Evolutionary conservation across 2,329 filamentous ascomycete genomes (phyloP).

Genomic region (Emydomyces testavorans): DNA sequence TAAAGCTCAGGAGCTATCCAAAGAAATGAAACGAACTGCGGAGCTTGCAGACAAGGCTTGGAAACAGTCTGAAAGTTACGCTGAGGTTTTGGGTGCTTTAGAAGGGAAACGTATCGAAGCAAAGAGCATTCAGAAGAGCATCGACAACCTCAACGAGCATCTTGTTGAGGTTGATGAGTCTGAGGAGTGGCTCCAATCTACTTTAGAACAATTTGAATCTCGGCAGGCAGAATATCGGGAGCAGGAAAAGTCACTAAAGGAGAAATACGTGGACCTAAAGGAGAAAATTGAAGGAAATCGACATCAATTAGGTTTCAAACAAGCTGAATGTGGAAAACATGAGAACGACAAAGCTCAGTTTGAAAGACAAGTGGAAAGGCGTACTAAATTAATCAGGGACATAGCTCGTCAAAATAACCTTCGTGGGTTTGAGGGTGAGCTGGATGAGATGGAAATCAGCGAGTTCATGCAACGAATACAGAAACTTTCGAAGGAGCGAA

Average conservation of each 20-base stretch:
- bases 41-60: slow-evolving; percentile 54
- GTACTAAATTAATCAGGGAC: slow-evolving; percentile 64
- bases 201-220: slow-evolving; percentile 66
- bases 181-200: slow-evolving; percentile 61
- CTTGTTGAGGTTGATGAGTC: slow-evolving; percentile 68
- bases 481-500: slow-evolving; percentile 66
- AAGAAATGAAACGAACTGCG: slow-evolving; percentile 34
- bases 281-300: slow-evolving; percentile 40
- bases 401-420: slow-evolving; percentile 67
- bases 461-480: slow-evolving; percentile 68
- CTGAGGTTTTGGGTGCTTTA: slow-evolving; percentile 62
- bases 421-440: slow-evolving; percentile 68
- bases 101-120: slow-evolving; percentile 66
- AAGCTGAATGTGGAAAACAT: slow-evolving; percentile 52
- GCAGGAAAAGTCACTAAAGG: slow-evolving; percentile 52
- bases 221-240: slow-evolving; percentile 54
- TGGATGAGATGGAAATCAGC: slow-evolving; percentile 60
- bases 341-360: slow-evolving; percentile 80
- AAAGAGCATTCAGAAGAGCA: slow-evolving; percentile 55
- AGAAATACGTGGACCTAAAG: slow-evolving; percentile 54
- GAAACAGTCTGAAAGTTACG: slow-evolving; percentile 60
- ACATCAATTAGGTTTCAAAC: slow-evolving; percentile 29
- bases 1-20: slow-evolving; percentile 50
- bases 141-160: slow-evolving; percentile 57
- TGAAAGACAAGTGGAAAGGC: slow-evolving; percentile 62